Base-by-base conservation (phyloP, 1,139 yeast species). In the Geotrichum fermentans region DNA sequence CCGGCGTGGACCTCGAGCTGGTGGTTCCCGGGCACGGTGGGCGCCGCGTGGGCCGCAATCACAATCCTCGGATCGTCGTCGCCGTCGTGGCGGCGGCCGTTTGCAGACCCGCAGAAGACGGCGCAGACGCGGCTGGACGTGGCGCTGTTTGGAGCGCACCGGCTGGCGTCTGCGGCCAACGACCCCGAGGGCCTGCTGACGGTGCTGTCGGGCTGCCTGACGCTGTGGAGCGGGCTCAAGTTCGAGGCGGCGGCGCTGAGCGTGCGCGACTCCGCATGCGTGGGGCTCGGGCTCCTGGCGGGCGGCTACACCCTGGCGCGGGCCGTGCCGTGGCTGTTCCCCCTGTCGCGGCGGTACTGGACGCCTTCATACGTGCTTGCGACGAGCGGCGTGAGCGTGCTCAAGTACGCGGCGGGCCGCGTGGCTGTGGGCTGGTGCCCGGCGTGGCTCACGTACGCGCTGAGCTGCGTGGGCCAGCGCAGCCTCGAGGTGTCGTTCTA, bases 111-210 rank as follows among this genome's bases (percentile, higher is more conserved):
- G 1, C 58, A 48, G 13, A 51, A 44, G 20, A 58, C 69, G 4
- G 70, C 70, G 7, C 72, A 68, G 46, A 62, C 68, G 16, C 50
- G 51, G 28, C 57, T 68, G 29, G 72, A 68, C 56, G 40, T 39
- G 8, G 49, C 56, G 2, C 48, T 63, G 17, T 54, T 62, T 40
- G 58, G 56, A 10, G 41, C 50, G 13, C 54, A 50, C 17, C 47
- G 62, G 11, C 53, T 62, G 46, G 60, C 61, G 51, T 51, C 55
- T 29, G 58, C 62, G 17, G 59, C 56, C 22, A 63, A 60, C 47
- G 72, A 68, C 46, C 72, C 72, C 0, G 72, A 68, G 52, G 72
- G 72, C 1, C 50, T 66, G 22, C 57, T 68, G 16, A 70, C 72
- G 1, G 54, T 64, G 3, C 47, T 68, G 16, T 64, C 61, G 55